Conservation (phyloP, 768 basidiomycete species). For the Trametes coccinea region DNA sequence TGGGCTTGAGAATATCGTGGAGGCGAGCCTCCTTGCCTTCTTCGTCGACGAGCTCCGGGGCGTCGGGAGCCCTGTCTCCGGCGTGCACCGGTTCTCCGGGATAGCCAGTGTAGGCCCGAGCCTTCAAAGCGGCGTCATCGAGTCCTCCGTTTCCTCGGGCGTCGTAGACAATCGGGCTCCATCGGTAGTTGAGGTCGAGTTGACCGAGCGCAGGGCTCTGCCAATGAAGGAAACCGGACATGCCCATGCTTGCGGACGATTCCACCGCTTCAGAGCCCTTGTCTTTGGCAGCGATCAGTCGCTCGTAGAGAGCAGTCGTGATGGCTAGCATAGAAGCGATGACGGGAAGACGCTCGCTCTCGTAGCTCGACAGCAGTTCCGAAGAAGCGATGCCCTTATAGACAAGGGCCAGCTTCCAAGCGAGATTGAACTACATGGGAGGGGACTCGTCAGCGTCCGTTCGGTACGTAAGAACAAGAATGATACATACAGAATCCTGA, state of each 20-base stretch:
- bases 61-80: constrained; percentile 50
- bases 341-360: constrained; percentile 33
- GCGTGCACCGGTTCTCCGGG: constrained; percentile 32
- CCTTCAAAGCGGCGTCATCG: constrained; percentile 25
- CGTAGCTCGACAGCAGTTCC: constrained; percentile 30
- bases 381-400: constrained; percentile 28
- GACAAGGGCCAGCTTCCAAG: constrained; percentile 34
- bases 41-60: constrained; percentile 32
- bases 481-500: constrained; percentile 26
- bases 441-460: no score
- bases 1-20: constrained; percentile 26
- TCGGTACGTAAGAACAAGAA: no score
- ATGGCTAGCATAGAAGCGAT: constrained; percentile 31
- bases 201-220: constrained; percentile 34
- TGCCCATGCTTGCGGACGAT: neutral
- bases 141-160: constrained; percentile 24
- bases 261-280: neutral
- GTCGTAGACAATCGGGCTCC: constrained; percentile 50
- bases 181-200: constrained; percentile 55
- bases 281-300: neutral
- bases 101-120: constrained; percentile 21
- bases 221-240: constrained; percentile 25
- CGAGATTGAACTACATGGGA: constrained; percentile 30
- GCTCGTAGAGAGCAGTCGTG: constrained; percentile 21
- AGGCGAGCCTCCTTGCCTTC: constrained; percentile 20